Evolutionary conservation across 495 filamentous ascomycete genomes (phyloP).

Genomic region (Neurospora pannonica): DNA sequence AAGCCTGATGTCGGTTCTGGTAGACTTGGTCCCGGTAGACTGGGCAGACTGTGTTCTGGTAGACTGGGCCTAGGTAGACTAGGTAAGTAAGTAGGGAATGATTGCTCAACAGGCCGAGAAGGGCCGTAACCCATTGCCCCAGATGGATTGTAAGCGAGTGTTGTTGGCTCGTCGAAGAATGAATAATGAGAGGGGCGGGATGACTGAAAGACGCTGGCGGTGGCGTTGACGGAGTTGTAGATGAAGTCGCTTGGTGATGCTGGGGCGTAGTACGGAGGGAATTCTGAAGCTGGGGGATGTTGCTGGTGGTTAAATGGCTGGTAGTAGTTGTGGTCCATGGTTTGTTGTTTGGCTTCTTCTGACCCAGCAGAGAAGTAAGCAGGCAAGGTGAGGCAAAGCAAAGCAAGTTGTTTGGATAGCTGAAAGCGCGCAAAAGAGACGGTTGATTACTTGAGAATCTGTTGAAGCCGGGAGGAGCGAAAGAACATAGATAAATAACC

Average conservation of each 20-base stretch:
- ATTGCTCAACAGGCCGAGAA: background rate
- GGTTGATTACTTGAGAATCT: background rate
- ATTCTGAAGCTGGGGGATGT: background rate
- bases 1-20: background rate
- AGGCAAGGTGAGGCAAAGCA: background rate
- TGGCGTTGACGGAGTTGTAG: background rate
- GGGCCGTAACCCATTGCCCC: background rate
- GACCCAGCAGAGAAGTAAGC: background rate
- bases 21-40: background rate
- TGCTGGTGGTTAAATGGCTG: background rate
- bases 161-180: background rate
- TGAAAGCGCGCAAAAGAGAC: background rate
- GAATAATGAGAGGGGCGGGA: background rate
- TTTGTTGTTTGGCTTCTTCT: background rate
- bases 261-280: background rate
- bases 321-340: background rate
- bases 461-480: background rate
- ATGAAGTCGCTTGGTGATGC: constrained; percentile 18
- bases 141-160: background rate
- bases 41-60: background rate
- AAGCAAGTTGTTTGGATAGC: background rate
- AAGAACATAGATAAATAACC: background rate
- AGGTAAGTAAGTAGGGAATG: background rate
- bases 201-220: background rate
- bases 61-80: background rate